These are phyloP conservation scores for Saccharomyces hybrid DNA, from an alignment of 1,139 yeast genomes.

Conservation along the genomic window DNA sequence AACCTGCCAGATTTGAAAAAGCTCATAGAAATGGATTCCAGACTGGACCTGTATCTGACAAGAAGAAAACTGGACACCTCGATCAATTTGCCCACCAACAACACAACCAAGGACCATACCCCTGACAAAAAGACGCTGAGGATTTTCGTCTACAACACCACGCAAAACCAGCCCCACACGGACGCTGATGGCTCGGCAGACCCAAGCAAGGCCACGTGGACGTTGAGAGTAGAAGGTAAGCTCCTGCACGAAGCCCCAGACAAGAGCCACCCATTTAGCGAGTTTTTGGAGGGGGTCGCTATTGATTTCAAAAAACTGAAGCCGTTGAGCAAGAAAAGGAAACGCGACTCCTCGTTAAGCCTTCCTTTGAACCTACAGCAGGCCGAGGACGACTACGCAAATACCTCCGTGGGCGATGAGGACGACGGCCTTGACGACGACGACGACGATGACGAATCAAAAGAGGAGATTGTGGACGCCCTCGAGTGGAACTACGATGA, in stretches of 20 bases:
- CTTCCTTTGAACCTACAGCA: slow-evolving; percentile 7
- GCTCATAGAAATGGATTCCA: slow-evolving; percentile 1
- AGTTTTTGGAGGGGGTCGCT: slow-evolving; percentile 75
- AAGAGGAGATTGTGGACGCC: slow-evolving; percentile 27
- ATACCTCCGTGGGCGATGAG: slow-evolving; percentile 8
- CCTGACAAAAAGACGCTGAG: slow-evolving; percentile 38
- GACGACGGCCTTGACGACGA: slow-evolving; percentile 6
- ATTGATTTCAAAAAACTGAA: slow-evolving; percentile 50
- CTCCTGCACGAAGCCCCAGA: slow-evolving; percentile 41
- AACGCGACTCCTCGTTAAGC: slow-evolving; percentile 1
- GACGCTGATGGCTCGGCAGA: slow-evolving; percentile 30
- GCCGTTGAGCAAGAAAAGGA: background rate
- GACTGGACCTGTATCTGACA: background rate
- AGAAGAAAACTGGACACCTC: background rate
- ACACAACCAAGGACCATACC: background rate
- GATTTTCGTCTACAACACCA: slow-evolving; percentile 72
- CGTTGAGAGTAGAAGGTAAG: slow-evolving; percentile 81
- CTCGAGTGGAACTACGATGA: slow-evolving; percentile 67
- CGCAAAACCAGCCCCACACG: slow-evolving; percentile 92
- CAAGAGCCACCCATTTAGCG: slow-evolving; percentile 55
- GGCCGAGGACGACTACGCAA: slow-evolving; percentile 8
- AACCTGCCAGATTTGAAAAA: background rate
- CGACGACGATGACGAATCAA: slow-evolving; percentile 3
- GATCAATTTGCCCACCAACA: background rate
- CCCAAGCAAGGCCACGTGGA: slow-evolving; percentile 46